Evolutionary conservation across 371 early-diverging fungal genomes (phyloP).

Genomic region (Fennellomyces sp.): DNA sequence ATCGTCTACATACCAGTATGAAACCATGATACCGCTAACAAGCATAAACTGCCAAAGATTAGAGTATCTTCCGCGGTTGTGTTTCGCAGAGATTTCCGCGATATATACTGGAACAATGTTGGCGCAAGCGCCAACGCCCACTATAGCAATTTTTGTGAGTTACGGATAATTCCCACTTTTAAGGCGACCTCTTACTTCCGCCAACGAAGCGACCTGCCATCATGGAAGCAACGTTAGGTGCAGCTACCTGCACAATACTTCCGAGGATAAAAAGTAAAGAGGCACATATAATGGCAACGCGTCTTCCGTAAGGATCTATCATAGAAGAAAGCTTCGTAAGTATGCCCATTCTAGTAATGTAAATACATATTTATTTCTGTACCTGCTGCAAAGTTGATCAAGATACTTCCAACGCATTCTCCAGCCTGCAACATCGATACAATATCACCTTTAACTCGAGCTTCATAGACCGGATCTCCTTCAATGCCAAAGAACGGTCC

Average conservation of each 20-base stretch:
- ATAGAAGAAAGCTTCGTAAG: too few species aligned
- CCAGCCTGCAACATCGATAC: slow-evolving; percentile 47
- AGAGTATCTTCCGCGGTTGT: slow-evolving; percentile 40
- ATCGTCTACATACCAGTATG: slow-evolving; percentile 35
- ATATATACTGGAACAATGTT: slow-evolving; percentile 51
- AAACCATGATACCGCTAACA: slow-evolving; percentile 47
- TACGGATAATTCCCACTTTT: neutral
- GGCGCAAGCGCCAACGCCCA: slow-evolving; percentile 47
- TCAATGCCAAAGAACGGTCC: slow-evolving; percentile 32
- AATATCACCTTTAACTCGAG: slow-evolving; percentile 42
- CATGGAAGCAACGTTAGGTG: slow-evolving; percentile 35
- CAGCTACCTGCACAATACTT: slow-evolving; percentile 39
- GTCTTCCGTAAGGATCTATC: slow-evolving; percentile 40
- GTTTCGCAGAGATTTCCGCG: slow-evolving; percentile 46
- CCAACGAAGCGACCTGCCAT: slow-evolving; percentile 50
- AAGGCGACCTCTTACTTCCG: slow-evolving; percentile 47
- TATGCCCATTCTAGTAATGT: too few species aligned
- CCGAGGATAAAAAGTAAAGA: slow-evolving; percentile 37
- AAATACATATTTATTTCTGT: too few species aligned
- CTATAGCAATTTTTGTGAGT: too few species aligned
- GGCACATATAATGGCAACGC: slow-evolving; percentile 32
- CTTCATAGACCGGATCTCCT: slow-evolving; percentile 24
- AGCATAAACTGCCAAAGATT: slow-evolving; percentile 53
- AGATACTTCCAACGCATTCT: slow-evolving; percentile 42
- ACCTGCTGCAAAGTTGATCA: slow-evolving; percentile 45